A percentile compares a stretch with the other conserved stretches of the same genome.
These are phyloP conservation scores for Collybia nuda DNA, from an alignment of 768 basidiomycete genomes.

Conservation along the genomic window DNA sequence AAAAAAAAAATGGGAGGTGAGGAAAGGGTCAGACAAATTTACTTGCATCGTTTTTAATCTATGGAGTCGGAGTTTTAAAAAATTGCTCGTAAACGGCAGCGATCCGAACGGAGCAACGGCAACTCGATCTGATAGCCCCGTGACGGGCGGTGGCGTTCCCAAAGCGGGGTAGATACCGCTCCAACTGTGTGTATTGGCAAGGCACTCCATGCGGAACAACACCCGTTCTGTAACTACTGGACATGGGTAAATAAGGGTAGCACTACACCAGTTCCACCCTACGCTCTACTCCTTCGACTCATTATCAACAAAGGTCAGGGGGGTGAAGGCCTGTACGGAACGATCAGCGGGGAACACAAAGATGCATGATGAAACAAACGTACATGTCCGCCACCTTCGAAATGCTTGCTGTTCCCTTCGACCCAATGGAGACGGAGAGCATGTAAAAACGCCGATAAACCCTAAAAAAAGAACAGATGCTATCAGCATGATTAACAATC, in stretches of 20 bases:
- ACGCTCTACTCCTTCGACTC: constrained; percentile 36
- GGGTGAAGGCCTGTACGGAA: constrained; percentile 42
- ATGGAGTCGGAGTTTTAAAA: constrained; percentile 39
- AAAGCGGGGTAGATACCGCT: constrained; percentile 11
- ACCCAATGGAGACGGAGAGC: constrained; percentile 98
- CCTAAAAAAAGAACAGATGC: constrained; percentile 43
- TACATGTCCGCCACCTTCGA: constrained; percentile 87
- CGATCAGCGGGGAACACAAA: constrained; percentile 18
- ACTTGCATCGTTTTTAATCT: constrained; percentile 29
- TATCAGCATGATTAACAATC: constrained; percentile 14
- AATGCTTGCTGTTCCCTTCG: constrained; percentile 97
- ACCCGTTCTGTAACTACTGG: not conserved
- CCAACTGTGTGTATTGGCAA: not conserved
- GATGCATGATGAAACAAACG: constrained; percentile 42
- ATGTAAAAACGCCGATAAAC: constrained; percentile 93
- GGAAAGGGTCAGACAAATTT: constrained; percentile 20
- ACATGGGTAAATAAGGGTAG: not conserved
- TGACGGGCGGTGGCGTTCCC: constrained; percentile 15
- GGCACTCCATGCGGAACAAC: not conserved
- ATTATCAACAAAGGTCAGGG: constrained; percentile 45
- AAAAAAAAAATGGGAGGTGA: constrained; percentile 33
- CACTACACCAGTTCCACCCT: not conserved
- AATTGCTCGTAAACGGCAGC: constrained; percentile 21
- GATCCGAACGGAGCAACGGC: constrained; percentile 12
- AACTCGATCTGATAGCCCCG: constrained; percentile 13